Base-by-base conservation (phyloP, 225 moss, liverwort and hornwort species). In the Sphagnum contortum region DNA sequence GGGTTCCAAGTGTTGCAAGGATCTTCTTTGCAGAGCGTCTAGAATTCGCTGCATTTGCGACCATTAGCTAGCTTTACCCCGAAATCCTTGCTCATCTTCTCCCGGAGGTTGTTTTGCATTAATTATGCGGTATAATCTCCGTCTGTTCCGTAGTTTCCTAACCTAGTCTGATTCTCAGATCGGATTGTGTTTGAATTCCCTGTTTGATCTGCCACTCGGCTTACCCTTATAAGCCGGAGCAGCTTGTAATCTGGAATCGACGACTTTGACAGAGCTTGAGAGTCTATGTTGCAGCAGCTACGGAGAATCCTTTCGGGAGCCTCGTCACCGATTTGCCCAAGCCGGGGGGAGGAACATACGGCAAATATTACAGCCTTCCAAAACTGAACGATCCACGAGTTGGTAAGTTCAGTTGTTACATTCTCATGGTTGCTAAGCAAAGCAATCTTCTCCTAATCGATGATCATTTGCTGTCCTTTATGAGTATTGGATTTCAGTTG, bases 321-420 rank as follows among this genome's bases (percentile, higher is more conserved):
- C 66, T 94, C 60, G 55, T 91, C 70, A 94, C 89, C 59, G 82
- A 89, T 61, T 80, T 94, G 62, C 89, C 91, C 10, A 94, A 94
- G 65, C 62, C 85, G 45, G 85, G 66, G 2, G 94, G 94, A 66
- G 91, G 91, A 67, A 76, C 50, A 51, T 88, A 80, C 62, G 94
- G 94, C 47, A 80, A 83, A 66, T 94, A 72, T 53, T 94, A 84
- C 84, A 91, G 91, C 67, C 82, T 94, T 61, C 82, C 82, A 51
- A 86, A 83, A 70, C 62, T 94, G 62, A 78, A 84, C 7, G 94
- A 94, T 74, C 64, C 89, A 47, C 76, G 91, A 79, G 74, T 91
- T 62, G 94, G 94, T 94, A 73, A 81, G 87, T 66, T 48, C 47
- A 8, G 59, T 8, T 51, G 56, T 52, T 61, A 49, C 60, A 13